Evolutionary conservation across 148 eudicot species (phyloP), one percentile per base, ranked within the genome.

Genomic region (Diospyros kaki): DNA sequence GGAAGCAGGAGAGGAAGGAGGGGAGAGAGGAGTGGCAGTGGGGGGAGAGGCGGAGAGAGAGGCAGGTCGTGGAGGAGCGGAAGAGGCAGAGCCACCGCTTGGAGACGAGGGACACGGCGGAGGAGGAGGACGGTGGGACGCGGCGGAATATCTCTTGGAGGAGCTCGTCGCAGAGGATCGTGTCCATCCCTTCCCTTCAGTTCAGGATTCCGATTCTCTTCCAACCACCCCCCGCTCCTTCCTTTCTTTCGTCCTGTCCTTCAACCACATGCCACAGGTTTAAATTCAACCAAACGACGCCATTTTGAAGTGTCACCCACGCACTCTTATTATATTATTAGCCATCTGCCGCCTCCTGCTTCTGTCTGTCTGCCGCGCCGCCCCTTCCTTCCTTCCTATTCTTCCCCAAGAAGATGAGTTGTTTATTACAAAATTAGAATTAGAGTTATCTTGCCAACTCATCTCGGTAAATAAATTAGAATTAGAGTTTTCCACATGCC

Each of bases 41-140:
- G 38, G 73, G 75, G 73, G 79, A 56, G 44, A 83, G 56, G 70
- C 6, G 60, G 72, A 88, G 88, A 55, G 87, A 79, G 75, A 89
- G 88, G 61, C 84, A 18, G 77, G 88, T 53, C 56, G 46, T 74
- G 67, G 90, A 86, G 51, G 82, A 82, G 77, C 90, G 95, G 71
- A 46, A 77, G 76, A 90, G 89, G 66, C 82, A 89, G 83, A 82
- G 88, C 92, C 92, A 90, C 41, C 92, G 87, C 75, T 74, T 83
- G 74, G 84, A 90, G 73, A 88, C 92, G n/a, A 87, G 85, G 66
- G 92, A 71, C 44, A 81, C 66, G 72, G 86, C 54, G 73, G 87
- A 15, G 64, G 83, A 44, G 44, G 87, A 71, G 18, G 87, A 65
- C 3, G 86, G 78, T 0, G 92, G 88, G 66, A 91, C 84, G 67